Evolutionary conservation across 1,284 basidiomycete genomes (phyloP), one percentile per base, ranked within the genome.

Genomic region (Agroathelia rolfsii): DNA sequence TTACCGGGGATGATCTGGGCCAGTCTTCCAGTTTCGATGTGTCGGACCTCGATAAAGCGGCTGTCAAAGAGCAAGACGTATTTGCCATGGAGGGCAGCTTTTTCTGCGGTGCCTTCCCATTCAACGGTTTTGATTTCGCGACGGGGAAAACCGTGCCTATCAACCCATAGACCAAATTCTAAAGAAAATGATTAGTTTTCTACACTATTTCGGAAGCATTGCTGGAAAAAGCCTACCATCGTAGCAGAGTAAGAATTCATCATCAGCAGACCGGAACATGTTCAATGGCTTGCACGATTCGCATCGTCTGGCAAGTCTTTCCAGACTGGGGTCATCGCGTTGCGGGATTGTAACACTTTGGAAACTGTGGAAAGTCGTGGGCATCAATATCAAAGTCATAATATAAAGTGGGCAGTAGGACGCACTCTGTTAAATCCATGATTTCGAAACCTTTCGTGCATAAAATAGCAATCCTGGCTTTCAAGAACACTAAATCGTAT

Each of bases 391-490:
- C 32, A 38, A 31, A 17, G 19, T 22, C 15, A 12, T 8, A 16
- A 11, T n/a, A 36, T n/a, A 29, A 31, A 10, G 32, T 12, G 15
- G 17, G 6, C 28, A 7, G 23, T 29, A 28, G 5, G 11, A 66
- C 83, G 24, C 53, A 89, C 88, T 88, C 79, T 3, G 76, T 74
- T 20, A 97, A 65, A 52, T 95, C 86, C 86, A 96, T 95, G 47
- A 96, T 94, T 59, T 94, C 88, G 48, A 96, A 94, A n/a, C 88
- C 90, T 49, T 86, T 90, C 2, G 83, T 74, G 45, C 90, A 93
- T 19, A 94, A 71, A 37, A 98, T 84, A 4, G 88, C 89, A 38
- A 98, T 79, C 58, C 82, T 87, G 17, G 84, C 79, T 52, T 88
- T 88, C 39, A 95, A 65, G 64, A 96, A 97, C 46, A 92, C 79